These are phyloP conservation scores for Rutstroemia sp. DNA, from an alignment of 2,329 filamentous ascomycete genomes.

Conservation along the genomic window DNA sequence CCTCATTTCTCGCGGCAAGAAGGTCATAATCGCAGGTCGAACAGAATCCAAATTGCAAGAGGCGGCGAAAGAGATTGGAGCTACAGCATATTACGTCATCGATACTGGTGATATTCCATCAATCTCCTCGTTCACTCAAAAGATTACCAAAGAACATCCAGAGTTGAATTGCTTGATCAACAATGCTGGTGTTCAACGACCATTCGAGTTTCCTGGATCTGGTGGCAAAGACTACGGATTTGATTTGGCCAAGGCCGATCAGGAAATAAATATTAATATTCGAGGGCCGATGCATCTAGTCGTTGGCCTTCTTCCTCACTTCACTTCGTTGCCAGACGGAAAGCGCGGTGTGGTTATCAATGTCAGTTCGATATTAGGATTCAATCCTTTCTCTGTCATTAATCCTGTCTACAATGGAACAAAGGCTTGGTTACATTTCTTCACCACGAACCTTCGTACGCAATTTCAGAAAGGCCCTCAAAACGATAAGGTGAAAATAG, in stretches of 20 bases:
- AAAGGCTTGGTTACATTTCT: constrained; percentile 52
- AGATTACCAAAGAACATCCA: constrained; percentile 41
- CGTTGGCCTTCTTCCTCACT: constrained; percentile 41
- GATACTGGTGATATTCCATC: constrained; percentile 41
- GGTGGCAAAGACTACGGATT: constrained; percentile 32
- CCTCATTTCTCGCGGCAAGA: constrained; percentile 14
- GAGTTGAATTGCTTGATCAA: constrained; percentile 52
- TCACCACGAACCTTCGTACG: constrained; percentile 45
- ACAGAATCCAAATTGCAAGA: constrained; percentile 45
- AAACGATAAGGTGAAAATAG: constrained; percentile 34
- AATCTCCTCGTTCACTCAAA: constrained; percentile 39
- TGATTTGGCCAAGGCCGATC: constrained; percentile 40
- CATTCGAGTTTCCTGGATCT: constrained; percentile 35
- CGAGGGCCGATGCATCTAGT: constrained; percentile 50
- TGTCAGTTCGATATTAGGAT: constrained; percentile 46
- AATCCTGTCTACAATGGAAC: constrained; percentile 54
- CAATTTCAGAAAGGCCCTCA: constrained; percentile 35
- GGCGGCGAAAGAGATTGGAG: constrained; percentile 37
- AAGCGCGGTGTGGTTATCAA: constrained; percentile 40
- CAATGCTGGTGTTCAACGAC: constrained; percentile 51
- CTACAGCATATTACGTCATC: constrained; percentile 42
- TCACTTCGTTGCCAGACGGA: constrained; percentile 32
- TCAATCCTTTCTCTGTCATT: constrained; percentile 43
- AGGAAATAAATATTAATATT: constrained; percentile 53
- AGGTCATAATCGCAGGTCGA: constrained; percentile 44